A percentile compares a stretch with the other conserved stretches of the same genome.
Conservation (phyloP, 2,329 filamentous ascomycete species). For the Thelonectria discophora region DNA sequence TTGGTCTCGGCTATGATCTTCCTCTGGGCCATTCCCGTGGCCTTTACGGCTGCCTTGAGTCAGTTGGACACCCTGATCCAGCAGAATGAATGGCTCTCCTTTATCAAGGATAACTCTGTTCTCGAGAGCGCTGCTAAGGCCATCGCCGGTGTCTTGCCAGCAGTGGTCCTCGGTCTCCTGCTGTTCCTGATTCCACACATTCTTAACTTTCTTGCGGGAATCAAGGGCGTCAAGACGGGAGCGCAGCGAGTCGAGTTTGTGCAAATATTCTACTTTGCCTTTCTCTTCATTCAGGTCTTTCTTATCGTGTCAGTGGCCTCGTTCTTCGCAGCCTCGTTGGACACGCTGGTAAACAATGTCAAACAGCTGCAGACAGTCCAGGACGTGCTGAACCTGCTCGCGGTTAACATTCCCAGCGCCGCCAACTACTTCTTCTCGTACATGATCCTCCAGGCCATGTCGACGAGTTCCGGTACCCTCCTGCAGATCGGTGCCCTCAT, state of each 20-base stretch:
- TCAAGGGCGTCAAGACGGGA: conserved; percentile 85
- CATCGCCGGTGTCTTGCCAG: conserved; percentile 87
- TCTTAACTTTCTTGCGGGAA: conserved; percentile 74
- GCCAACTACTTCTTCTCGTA: conserved; percentile 99
- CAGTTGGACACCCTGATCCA: conserved; percentile 77
- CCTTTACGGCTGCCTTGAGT: conserved; percentile 84
- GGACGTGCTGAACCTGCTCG: conserved; percentile 76
- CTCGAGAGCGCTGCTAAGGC: conserved; percentile 69
- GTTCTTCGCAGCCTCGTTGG: conserved; percentile 71
- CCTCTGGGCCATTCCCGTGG: conserved; percentile 90
- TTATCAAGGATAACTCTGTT: conserved; percentile 67
- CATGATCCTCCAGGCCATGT: conserved; percentile 93
- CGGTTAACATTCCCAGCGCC: conserved; percentile 81
- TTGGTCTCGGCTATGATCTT: conserved; percentile 80
- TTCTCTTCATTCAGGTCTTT: conserved; percentile 95
- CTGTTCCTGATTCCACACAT: conserved; percentile 84
- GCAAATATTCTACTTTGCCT: conserved; percentile 91
- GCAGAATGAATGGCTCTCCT: conserved; percentile 73
- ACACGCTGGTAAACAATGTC: conserved; percentile 66
- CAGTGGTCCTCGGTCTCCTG: conserved; percentile 77
- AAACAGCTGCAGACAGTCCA: conserved; percentile 61
- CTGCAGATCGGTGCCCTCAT: conserved; percentile 83
- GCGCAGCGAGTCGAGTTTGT: conserved; percentile 83
- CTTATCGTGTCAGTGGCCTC: conserved; percentile 88
- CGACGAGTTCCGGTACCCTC: conserved; percentile 87